These are phyloP conservation scores for Holtermanniella nyarrowii DNA, from an alignment of 768 basidiomycete species.

Conservation along the genomic window DNA sequence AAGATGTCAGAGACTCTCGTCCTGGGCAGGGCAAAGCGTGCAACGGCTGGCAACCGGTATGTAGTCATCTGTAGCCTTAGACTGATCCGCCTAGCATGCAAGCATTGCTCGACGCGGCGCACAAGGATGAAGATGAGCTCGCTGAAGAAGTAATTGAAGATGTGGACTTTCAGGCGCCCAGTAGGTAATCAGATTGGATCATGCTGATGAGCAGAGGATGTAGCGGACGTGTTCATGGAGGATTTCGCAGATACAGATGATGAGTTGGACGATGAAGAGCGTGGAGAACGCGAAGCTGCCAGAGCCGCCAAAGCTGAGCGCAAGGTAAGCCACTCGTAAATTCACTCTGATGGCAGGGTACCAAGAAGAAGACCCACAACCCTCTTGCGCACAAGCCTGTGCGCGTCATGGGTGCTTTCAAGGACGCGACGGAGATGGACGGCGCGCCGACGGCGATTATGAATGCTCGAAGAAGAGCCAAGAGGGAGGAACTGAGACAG, in stretches of 20 bases:
- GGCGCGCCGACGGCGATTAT: slow-evolving; percentile 28
- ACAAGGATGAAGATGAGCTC: slow-evolving; percentile 34
- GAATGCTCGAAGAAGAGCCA: slow-evolving; percentile 24
- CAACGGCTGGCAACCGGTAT: slow-evolving; percentile 38
- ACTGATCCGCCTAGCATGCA: slow-evolving; percentile 23
- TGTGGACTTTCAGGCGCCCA: slow-evolving; percentile 32
- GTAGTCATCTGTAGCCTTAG: neutral
- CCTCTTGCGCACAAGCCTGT: neutral
- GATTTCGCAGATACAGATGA: slow-evolving; percentile 40
- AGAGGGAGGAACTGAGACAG: slow-evolving; percentile 21
- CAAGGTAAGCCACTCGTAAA: slow-evolving; percentile 15
- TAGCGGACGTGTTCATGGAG: slow-evolving; percentile 31
- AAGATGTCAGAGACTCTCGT: slow-evolving; percentile 21
- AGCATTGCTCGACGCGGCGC: slow-evolving; percentile 37
- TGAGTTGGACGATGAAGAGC: slow-evolving; percentile 34
- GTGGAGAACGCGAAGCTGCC: slow-evolving; percentile 17
- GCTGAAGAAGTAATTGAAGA: slow-evolving; percentile 36
- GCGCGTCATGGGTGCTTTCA: neutral
- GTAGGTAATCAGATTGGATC: slow-evolving; percentile 11
- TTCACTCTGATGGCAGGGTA: neutral
- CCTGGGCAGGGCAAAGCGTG: slow-evolving; percentile 27
- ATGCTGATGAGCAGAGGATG: slow-evolving; percentile 16
- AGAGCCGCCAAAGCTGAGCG: slow-evolving; percentile 17
- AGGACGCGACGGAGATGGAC: neutral
- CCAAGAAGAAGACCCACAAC: neutral